Base-by-base conservation (phyloP, 768 basidiomycete genomes). In the Suillus ampliporus region DNA sequence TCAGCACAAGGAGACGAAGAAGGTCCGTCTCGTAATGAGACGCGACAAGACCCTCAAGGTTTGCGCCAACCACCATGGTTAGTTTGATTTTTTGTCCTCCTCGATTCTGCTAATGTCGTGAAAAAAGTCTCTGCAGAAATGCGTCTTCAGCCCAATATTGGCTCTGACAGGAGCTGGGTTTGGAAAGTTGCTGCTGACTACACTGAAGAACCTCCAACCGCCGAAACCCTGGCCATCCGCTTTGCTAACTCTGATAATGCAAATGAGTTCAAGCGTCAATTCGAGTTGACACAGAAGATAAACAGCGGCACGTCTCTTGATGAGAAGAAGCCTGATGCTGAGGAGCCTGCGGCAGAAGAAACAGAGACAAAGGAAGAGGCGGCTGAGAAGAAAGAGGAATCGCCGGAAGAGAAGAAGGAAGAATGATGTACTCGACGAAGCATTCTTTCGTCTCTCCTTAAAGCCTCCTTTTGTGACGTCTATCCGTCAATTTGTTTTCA, bases 31-130 rank as follows among this genome's bases (percentile, higher is more conserved):
- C 65, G 95, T 99, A 76, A 99, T 99, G 97, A 85, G 97, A 81
- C 92, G 97, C 78, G 97, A 99, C 85, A 98, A 98, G 89, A 99
- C 97, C 53, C 85, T 95, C 79, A 99, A 99, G 79, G 96, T 99
- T 79, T 99, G 97, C 79, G 97, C 97, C 62, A 99, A 99, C 82
- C 97, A 99, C 80, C 79, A 87, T 67, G 88, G 97, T 98, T 72
- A 80, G 83, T 78, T n/a, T 56, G 15, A 28, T 40, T 41, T 57
- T 48, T 21, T 48, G 40, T 37, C 48, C 28, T 26, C 58, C 48
- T 40, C 14, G 26, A 44, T 54, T 60, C 38, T n/a, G 50, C 58
- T 66, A 19, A 67, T 64, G 23, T 51, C 34, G 43, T 40, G 60
- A 57, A 11, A 56, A 37, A 68, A 98, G 97, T 99, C 75, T 79